phyloP scores from a whole-genome alignment of 495 filamentous ascomycete genomes.

The Penicillium arizonense region DNA sequence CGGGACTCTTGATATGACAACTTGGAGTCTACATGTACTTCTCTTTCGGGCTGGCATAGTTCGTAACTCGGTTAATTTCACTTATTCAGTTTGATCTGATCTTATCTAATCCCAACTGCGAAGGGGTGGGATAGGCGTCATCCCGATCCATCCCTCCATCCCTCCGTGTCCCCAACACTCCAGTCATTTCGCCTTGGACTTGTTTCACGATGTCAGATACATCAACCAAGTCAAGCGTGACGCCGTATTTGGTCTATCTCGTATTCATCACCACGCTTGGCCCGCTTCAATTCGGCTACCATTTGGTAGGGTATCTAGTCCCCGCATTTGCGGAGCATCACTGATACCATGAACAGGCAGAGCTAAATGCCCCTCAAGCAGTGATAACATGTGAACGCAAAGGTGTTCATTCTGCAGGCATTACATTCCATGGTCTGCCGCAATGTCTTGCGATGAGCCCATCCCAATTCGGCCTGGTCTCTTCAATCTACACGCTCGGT shows the following conservation, averaged over 20 bases:
- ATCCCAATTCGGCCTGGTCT: slow-evolving; percentile 74
- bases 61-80: too few species aligned
- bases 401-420: slow-evolving; percentile 43
- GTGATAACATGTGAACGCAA: slow-evolving; percentile 79
- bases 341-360: slow-evolving; percentile 56
- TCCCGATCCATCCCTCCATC: background rate
- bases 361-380: slow-evolving; percentile 90
- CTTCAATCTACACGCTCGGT: slow-evolving; percentile 88
- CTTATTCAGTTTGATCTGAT: background rate
- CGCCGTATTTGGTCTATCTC: slow-evolving; percentile 63
- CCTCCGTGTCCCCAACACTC: background rate
- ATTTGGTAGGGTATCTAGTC: slow-evolving; percentile 59
- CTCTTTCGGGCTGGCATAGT: too few species aligned
- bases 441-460: slow-evolving; percentile 83
- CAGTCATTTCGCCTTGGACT: background rate
- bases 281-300: slow-evolving; percentile 90
- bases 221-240: slow-evolving; percentile 33
- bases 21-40: too few species aligned
- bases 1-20: too few species aligned
- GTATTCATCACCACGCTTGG: slow-evolving; percentile 68
- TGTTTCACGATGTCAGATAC: slow-evolving; percentile 20
- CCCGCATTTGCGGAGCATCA: background rate
- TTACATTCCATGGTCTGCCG: slow-evolving; percentile 43
- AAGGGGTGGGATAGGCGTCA: background rate
- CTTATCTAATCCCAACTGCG: background rate